Evolutionary conservation across 805 yeast genomes (phyloP).

Genomic region (Candida insectorum): DNA sequence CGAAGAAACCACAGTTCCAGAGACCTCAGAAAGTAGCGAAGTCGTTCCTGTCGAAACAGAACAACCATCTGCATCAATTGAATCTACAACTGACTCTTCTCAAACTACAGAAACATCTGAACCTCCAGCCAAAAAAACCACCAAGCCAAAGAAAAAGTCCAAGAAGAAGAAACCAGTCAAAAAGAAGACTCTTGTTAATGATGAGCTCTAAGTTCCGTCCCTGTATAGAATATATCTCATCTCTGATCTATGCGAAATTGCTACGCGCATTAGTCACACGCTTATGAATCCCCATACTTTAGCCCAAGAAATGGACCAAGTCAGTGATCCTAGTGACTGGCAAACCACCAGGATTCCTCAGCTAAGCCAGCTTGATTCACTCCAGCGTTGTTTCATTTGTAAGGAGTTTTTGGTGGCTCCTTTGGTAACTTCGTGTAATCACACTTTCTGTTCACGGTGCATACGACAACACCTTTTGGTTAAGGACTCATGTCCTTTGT

Average conservation of each 20-base stretch:
- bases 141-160: constrained; percentile 4
- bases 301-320: constrained; percentile 1
- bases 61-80: neutral
- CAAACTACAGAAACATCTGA: neutral
- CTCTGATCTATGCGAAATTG: neutral
- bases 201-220: too few relatives aligned
- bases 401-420: constrained; percentile 80
- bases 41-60: neutral
- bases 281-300: neutral
- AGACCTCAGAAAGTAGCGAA: neutral
- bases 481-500: constrained; percentile 70
- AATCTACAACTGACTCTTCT: neutral
- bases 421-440: constrained; percentile 80
- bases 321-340: constrained; percentile 76
- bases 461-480: constrained; percentile 66
- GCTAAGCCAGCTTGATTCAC: constrained; percentile 60
- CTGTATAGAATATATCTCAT: neutral
- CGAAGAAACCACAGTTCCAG: neutral
- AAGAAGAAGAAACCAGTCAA: constrained; percentile 5
- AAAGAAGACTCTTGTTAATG: constrained; percentile 8
- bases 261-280: too few relatives aligned
- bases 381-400: constrained; percentile 82
- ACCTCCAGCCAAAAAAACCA: neutral
- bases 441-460: constrained; percentile 86
- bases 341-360: constrained; percentile 48